Percentiles rank a stretch among this genome's conserved stretches.
These are phyloP conservation scores for Magnaporthales sp. DNA, from an alignment of 2,329 filamentous ascomycete species.

Conservation along the genomic window DNA sequence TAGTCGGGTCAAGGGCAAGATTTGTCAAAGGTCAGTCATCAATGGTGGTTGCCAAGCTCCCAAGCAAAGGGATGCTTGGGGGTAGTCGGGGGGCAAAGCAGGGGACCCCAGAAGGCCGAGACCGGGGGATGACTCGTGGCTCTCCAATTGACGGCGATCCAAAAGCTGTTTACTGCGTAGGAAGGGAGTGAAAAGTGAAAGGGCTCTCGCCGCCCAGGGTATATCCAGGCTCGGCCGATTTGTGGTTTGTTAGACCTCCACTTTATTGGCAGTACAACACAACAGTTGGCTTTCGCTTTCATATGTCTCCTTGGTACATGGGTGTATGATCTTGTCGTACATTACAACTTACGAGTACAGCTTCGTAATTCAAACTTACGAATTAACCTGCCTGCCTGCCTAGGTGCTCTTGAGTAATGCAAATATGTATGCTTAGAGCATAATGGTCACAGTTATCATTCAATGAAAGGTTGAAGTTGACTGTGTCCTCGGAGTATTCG, in stretches of 20 bases:
- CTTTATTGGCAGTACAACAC: no score
- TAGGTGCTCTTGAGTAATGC: background rate
- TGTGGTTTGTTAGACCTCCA: background rate
- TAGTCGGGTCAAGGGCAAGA: background rate
- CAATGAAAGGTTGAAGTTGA: background rate
- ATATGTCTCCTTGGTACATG: no score
- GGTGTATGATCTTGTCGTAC: no score
- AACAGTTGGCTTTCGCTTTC: no score
- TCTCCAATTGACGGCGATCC: background rate
- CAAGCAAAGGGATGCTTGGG: background rate
- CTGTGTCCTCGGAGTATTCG: background rate
- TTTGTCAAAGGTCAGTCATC: background rate
- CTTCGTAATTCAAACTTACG: no score
- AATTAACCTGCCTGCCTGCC: no score
- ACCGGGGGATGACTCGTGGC: background rate
- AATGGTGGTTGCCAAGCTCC: background rate
- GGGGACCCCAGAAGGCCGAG: background rate
- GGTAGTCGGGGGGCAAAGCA: background rate
- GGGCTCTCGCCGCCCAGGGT: background rate
- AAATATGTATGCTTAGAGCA: background rate
- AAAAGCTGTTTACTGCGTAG: no score
- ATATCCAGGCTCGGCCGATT: background rate
- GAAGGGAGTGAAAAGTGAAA: background rate
- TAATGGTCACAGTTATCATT: background rate
- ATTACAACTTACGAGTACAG: no score